Conservation (phyloP, 78 protist genomes). For the Kipferlia bialata region DNA sequence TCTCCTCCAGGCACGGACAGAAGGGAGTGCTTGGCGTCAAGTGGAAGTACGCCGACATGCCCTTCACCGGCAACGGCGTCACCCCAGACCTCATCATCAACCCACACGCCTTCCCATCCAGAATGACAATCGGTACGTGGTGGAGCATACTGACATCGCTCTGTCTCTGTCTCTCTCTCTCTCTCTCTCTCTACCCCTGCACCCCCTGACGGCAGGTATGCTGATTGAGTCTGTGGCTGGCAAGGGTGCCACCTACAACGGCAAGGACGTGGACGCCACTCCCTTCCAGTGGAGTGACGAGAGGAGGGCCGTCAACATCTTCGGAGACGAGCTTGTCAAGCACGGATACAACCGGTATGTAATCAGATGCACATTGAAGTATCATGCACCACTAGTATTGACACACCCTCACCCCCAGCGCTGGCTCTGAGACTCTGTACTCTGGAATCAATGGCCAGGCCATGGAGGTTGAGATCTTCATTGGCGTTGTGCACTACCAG, state of each 20-base stretch:
- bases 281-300: constrained; percentile 13
- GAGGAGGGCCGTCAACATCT: constrained; percentile 55
- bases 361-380: too few relatives aligned
- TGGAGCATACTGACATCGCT: too few relatives aligned
- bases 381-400: background rate
- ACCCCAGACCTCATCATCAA: constrained; percentile 92
- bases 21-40: constrained; percentile 57
- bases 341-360: constrained; percentile 78
- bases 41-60: constrained; percentile 75
- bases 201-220: constrained; percentile 81
- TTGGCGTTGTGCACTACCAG: constrained; percentile 89
- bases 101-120: constrained; percentile 96
- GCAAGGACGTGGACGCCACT: background rate
- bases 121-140: constrained; percentile 99
- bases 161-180: background rate
- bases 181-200: too few relatives aligned
- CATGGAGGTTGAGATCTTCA: constrained; percentile 72
- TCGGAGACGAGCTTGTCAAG: constrained; percentile 66
- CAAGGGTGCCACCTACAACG: constrained; percentile 75
- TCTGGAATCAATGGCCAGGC: constrained; percentile 69
- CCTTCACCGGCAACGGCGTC: constrained; percentile 86
- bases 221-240: constrained; percentile 83
- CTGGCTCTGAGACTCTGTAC: constrained; percentile 77
- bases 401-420: too few relatives aligned
- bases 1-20: constrained; percentile 88